Conservation (phyloP, 768 basidiomycete genomes). For the Serendipita sp. region DNA sequence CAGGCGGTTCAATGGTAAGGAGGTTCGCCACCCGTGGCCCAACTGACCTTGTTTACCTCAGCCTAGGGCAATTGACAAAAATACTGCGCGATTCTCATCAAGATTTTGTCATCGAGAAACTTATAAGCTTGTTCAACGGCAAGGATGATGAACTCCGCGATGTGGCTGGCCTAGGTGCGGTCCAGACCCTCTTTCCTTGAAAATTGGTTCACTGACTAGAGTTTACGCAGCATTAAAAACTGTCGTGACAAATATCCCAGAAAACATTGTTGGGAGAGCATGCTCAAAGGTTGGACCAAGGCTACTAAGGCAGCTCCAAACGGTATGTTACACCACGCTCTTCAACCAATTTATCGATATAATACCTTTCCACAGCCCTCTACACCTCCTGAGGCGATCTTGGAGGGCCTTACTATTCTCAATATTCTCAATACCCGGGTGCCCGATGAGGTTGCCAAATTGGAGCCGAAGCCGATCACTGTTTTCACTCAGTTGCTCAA, state of each 20-base stretch:
- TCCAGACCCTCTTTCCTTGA: neutral
- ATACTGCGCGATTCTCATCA: constrained; percentile 69
- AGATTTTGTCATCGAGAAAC: constrained; percentile 74
- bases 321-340: constrained; percentile 28
- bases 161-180: constrained; percentile 77
- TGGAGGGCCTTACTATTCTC: constrained; percentile 71
- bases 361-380: constrained; percentile 26
- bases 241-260: constrained; percentile 78
- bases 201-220: neutral
- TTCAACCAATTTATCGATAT: no score
- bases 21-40: neutral
- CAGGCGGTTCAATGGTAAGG: constrained; percentile 86
- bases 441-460: constrained; percentile 42
- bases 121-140: constrained; percentile 70
- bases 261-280: constrained; percentile 60
- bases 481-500: constrained; percentile 56
- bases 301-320: constrained; percentile 60
- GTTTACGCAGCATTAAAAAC: constrained; percentile 65
- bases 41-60: constrained; percentile 18
- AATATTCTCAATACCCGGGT: constrained; percentile 80
- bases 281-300: constrained; percentile 76
- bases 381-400: constrained; percentile 63
- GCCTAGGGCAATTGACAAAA: constrained; percentile 81
- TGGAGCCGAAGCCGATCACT: constrained; percentile 42
- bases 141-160: constrained; percentile 88